A percentile compares a stretch with the other conserved stretches of the same genome.
phyloP scores from a whole-genome alignment of 805 yeast species.

The Torulaspora delbrueckii region DNA sequence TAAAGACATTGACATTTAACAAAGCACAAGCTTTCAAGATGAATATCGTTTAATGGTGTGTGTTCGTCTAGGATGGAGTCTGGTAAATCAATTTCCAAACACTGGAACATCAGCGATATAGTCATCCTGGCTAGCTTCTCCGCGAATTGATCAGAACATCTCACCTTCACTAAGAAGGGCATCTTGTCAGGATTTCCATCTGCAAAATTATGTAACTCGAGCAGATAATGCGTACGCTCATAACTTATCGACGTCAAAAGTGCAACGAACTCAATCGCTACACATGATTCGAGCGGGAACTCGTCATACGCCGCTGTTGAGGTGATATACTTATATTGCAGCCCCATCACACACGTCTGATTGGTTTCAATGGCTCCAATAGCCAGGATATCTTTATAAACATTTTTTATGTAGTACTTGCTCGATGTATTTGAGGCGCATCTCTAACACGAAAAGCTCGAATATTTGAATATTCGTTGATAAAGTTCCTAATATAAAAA shows the following conservation, averaged over 20 bases:
- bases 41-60: constrained; percentile 15
- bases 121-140: constrained; percentile 19
- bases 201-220: constrained; percentile 20
- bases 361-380: not conserved
- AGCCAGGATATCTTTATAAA: not conserved
- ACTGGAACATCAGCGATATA: constrained; percentile 19
- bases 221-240: constrained; percentile 11
- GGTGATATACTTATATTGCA: constrained; percentile 3
- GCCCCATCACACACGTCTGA: constrained; percentile 1
- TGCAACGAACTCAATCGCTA: constrained; percentile 20
- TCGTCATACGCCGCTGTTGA: constrained; percentile 3
- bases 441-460: not conserved
- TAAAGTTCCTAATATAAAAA: not conserved
- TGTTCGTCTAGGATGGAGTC: constrained; percentile 9
- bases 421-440: not conserved
- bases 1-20: constrained; percentile 18
- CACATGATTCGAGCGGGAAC: constrained; percentile 1
- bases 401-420: not conserved
- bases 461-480: not conserved
- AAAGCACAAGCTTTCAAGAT: constrained; percentile 20
- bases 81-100: constrained; percentile 17
- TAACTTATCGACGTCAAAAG: constrained; percentile 18
- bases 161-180: constrained; percentile 17
- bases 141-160: constrained; percentile 13
- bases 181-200: constrained; percentile 8